Percentiles rank a stretch among this genome's conserved stretches.
Conservation (phyloP, 1,139 yeast genomes). For the Suhomyces maxii region DNA sequence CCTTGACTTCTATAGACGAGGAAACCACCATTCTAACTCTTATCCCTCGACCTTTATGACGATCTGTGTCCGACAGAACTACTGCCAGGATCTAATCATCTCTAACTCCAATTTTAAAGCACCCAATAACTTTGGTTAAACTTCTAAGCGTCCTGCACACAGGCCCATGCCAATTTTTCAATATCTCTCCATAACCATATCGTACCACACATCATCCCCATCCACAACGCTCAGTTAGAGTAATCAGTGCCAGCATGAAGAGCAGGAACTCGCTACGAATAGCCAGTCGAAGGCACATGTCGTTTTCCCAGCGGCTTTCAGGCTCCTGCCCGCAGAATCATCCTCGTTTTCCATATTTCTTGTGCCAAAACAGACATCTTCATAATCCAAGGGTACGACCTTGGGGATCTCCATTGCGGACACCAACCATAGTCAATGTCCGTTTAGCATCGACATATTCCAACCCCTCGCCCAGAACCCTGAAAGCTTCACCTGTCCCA, state of each 20-base stretch:
- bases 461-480: background rate
- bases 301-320: background rate
- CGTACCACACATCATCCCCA: background rate
- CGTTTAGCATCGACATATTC: background rate
- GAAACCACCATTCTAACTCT: too few species aligned
- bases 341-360: background rate
- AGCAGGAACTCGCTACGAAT: slow-evolving; percentile 7
- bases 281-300: background rate
- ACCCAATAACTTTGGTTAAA: background rate
- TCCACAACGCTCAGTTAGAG: background rate
- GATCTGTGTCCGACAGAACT: too few species aligned
- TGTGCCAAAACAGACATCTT: background rate
- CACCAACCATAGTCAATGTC: background rate
- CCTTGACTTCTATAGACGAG: background rate
- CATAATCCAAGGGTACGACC: slow-evolving; percentile 2
- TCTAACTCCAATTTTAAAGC: background rate
- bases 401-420: background rate
- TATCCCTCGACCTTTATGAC: too few species aligned
- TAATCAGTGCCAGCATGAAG: slow-evolving; percentile 1
- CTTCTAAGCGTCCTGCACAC: slow-evolving; percentile 4
- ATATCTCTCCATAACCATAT: background rate
- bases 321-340: background rate
- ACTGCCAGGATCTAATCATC: too few species aligned
- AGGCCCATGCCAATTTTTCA: slow-evolving; percentile 5
- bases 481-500: background rate